phyloP scores from a whole-genome alignment of 2,329 filamentous ascomycete genomes.

The Nannizziopsis arthrosporioides region DNA sequence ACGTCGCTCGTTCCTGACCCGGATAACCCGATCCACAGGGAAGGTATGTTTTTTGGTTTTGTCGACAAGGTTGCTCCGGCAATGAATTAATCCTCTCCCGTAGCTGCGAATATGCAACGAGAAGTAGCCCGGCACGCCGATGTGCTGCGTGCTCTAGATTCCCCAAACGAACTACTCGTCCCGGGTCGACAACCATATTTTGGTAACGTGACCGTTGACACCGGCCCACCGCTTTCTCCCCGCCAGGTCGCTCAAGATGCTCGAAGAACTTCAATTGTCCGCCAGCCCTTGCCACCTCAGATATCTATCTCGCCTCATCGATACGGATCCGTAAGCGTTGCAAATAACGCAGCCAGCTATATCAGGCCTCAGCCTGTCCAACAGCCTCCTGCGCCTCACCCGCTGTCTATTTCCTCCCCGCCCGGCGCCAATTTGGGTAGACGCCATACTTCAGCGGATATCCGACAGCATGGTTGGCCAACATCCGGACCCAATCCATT shows the following conservation, averaged over 20 bases:
- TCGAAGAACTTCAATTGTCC: slow-evolving; percentile 58
- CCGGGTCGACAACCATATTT: slow-evolving; percentile 57
- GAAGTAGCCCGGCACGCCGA: slow-evolving; percentile 53
- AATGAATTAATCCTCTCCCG: not conserved
- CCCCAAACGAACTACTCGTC: slow-evolving; percentile 54
- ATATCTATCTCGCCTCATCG: slow-evolving; percentile 66
- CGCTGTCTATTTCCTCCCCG: slow-evolving; percentile 46
- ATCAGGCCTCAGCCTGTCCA: slow-evolving; percentile 57
- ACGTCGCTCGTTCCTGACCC: slow-evolving; percentile 61
- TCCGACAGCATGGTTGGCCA: slow-evolving; percentile 75
- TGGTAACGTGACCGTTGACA: slow-evolving; percentile 50
- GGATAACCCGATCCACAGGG: slow-evolving; percentile 67
- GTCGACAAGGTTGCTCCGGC: not conserved
- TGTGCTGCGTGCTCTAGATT: slow-evolving; percentile 44
- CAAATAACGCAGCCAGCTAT: slow-evolving; percentile 56
- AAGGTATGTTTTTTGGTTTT: slow-evolving; percentile 49
- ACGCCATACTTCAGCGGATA: slow-evolving; percentile 90
- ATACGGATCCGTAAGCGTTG: slow-evolving; percentile 72
- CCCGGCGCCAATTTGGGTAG: slow-evolving; percentile 59
- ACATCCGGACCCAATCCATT: slow-evolving; percentile 48
- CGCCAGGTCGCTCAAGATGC: slow-evolving; percentile 74
- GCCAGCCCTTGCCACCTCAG: slow-evolving; percentile 69
- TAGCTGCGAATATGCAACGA: slow-evolving; percentile 48
- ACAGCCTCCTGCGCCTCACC: slow-evolving; percentile 50
- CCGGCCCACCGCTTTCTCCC: slow-evolving; percentile 66